Conservation (phyloP, 2,329 filamentous ascomycete genomes). For the Sclerotinia minor region DNA sequence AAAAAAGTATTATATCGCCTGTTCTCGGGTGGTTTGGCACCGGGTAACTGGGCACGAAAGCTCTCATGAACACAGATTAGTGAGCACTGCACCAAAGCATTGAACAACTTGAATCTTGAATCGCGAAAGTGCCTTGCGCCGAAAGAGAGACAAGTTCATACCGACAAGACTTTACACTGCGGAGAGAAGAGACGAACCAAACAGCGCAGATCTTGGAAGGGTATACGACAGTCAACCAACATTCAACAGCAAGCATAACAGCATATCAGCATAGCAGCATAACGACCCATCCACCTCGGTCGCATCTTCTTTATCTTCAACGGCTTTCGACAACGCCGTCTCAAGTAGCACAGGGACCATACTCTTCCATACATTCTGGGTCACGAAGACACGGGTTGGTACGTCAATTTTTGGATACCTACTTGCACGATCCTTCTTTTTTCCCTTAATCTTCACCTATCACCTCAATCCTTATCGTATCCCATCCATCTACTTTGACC, state of each 20-base stretch:
- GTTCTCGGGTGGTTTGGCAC: slow-evolving; percentile 20
- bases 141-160: slow-evolving; percentile 3
- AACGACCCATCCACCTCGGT: neutral
- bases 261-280: neutral
- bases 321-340: slow-evolving; percentile 8
- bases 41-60: slow-evolving; percentile 20
- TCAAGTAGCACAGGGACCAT: slow-evolving; percentile 7
- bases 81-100: slow-evolving; percentile 8
- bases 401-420: slow-evolving; percentile 19
- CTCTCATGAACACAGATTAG: slow-evolving; percentile 12
- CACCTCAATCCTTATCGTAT: neutral
- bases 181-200: slow-evolving; percentile 10
- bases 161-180: neutral
- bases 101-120: neutral
- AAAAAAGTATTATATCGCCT: slow-evolving; percentile 17
- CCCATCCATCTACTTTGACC: neutral
- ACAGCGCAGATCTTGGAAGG: slow-evolving; percentile 8
- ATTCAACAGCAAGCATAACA: slow-evolving; percentile 3
- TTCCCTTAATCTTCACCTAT: neutral
- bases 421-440: slow-evolving; percentile 19
- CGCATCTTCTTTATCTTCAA: slow-evolving; percentile 18
- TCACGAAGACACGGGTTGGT: slow-evolving; percentile 23
- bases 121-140: slow-evolving; percentile 7
- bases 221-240: slow-evolving; percentile 14
- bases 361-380: neutral